Evolutionary conservation across 257 asterid genomes (phyloP).

Genomic region (Solanum paucissectum): DNA sequence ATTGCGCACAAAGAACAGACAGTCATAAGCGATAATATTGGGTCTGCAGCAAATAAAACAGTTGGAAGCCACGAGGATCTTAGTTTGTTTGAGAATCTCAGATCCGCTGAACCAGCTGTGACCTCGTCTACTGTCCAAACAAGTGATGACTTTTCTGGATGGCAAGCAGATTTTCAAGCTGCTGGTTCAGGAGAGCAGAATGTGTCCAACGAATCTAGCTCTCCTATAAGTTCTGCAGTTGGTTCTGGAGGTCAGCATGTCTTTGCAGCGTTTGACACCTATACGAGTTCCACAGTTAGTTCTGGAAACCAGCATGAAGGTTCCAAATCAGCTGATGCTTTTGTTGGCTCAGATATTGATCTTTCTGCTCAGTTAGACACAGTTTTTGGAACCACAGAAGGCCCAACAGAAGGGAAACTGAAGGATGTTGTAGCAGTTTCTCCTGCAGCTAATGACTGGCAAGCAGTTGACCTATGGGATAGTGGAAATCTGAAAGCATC

Average conservation of each 20-base stretch:
- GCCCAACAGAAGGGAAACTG: slow-evolving; percentile 15
- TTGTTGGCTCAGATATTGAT: slow-evolving; percentile 27
- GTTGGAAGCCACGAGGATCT: slow-evolving; percentile 28
- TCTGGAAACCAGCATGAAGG: slow-evolving; percentile 20
- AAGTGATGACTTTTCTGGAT: slow-evolving; percentile 38
- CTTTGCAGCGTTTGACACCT: slow-evolving; percentile 22
- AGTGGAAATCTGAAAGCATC: slow-evolving; percentile 23
- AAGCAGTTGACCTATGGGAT: slow-evolving; percentile 41
- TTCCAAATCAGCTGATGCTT: slow-evolving; percentile 7
- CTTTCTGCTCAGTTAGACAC: slow-evolving; percentile 53
- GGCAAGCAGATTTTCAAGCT: slow-evolving; percentile 80
- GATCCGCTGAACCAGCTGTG: slow-evolving; percentile 29
- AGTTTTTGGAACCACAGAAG: slow-evolving; percentile 41
- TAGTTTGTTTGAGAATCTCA: slow-evolving; percentile 38
- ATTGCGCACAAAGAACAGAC: slow-evolving; percentile 20
- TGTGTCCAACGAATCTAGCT: slow-evolving; percentile 22
- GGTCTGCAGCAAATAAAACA: slow-evolving; percentile 16
- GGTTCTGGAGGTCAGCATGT: slow-evolving; percentile 18
- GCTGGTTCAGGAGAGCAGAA: slow-evolving; percentile 32
- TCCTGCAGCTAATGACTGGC: slow-evolving; percentile 38
- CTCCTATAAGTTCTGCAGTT: slow-evolving; percentile 11
- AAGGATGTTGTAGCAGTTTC: slow-evolving; percentile 26
- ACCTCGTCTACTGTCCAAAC: slow-evolving; percentile 15
- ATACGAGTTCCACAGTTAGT: slow-evolving; percentile 13
- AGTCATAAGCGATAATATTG: slow-evolving; percentile 7